These are phyloP conservation scores for Spirogloea muscicola DNA, from an alignment of 139 green algal genomes.

Conservation along the genomic window DNA sequence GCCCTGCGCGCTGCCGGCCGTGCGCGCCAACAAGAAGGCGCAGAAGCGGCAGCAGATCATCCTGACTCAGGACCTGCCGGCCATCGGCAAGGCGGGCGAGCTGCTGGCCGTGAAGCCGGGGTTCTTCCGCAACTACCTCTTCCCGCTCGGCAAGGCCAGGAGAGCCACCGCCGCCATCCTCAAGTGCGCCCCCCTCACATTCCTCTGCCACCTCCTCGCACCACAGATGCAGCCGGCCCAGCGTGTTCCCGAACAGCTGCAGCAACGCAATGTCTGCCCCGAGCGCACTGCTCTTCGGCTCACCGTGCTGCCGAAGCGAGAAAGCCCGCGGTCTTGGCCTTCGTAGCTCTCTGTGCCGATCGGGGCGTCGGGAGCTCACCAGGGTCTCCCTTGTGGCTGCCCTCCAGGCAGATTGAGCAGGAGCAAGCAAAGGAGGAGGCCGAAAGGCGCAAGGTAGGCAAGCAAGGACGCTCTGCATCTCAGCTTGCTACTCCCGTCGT, in stretches of 20 bases:
- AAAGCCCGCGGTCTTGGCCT: too few species aligned
- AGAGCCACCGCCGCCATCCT: slow-evolving; percentile 71
- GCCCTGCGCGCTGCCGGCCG: neutral
- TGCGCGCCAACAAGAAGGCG: slow-evolving; percentile 21
- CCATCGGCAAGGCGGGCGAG: slow-evolving; percentile 63
- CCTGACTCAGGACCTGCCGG: slow-evolving; percentile 23
- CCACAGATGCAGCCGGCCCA: too few species aligned
- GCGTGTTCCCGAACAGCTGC: neutral
- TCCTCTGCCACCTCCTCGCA: neutral
- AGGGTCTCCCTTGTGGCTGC: too few species aligned
- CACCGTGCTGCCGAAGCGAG: neutral
- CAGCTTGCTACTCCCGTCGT: too few species aligned
- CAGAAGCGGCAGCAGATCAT: slow-evolving; percentile 41
- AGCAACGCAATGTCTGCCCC: neutral
- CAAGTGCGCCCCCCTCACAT: slow-evolving; percentile 55
- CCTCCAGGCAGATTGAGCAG: slow-evolving; percentile 7
- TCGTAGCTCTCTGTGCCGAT: too few species aligned
- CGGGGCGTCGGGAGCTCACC: too few species aligned
- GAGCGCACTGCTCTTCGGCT: neutral
- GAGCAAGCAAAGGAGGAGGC: slow-evolving; percentile 1
- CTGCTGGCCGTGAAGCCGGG: slow-evolving; percentile 73
- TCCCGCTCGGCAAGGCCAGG: slow-evolving; percentile 65
- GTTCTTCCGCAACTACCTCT: slow-evolving; percentile 88
- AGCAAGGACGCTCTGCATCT: too few species aligned
- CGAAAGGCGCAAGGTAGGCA: neutral